These are phyloP conservation scores for Dendrostoma leiphaemia DNA, from an alignment of 2,329 filamentous ascomycete genomes.

Conservation along the genomic window DNA sequence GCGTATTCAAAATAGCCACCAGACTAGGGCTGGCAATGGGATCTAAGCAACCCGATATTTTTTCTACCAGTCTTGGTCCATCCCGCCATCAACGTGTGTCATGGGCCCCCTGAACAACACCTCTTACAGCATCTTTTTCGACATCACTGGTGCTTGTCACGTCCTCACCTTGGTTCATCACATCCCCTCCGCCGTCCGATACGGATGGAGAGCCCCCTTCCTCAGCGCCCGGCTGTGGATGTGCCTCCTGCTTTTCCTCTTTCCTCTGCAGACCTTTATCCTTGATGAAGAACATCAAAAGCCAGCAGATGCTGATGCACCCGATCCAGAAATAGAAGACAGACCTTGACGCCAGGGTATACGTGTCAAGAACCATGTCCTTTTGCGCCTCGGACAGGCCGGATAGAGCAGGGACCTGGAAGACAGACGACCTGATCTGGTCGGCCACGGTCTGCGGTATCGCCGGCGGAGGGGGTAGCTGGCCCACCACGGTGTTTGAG, in stretches of 20 bases:
- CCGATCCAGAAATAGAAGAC: constrained; percentile 18
- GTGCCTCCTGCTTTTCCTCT: constrained; percentile 2
- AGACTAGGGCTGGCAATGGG: too few relatives aligned
- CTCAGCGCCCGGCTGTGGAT: background rate
- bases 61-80: too few relatives aligned
- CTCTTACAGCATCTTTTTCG: background rate
- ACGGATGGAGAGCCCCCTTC: background rate
- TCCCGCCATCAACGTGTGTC: too few relatives aligned
- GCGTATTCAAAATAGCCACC: too few relatives aligned
- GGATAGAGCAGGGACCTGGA: constrained; percentile 32
- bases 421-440: constrained; percentile 35
- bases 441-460: constrained; percentile 28
- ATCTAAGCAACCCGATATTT: too few relatives aligned
- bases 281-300: constrained; percentile 16
- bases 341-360: constrained; percentile 14
- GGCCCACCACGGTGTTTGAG: constrained; percentile 18
- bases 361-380: constrained; percentile 12
- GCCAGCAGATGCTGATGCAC: constrained; percentile 7
- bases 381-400: constrained; percentile 28
- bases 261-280: constrained; percentile 15
- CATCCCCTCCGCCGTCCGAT: background rate
- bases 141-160: background rate
- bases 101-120: too few relatives aligned
- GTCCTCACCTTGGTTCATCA: background rate
- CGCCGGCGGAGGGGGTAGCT: constrained; percentile 30